A percentile compares a stretch with the other conserved stretches of the same genome.
Conservation (phyloP, 371 early-diverging fungal genomes). For the Batrachochytrium dendrobatidis region DNA sequence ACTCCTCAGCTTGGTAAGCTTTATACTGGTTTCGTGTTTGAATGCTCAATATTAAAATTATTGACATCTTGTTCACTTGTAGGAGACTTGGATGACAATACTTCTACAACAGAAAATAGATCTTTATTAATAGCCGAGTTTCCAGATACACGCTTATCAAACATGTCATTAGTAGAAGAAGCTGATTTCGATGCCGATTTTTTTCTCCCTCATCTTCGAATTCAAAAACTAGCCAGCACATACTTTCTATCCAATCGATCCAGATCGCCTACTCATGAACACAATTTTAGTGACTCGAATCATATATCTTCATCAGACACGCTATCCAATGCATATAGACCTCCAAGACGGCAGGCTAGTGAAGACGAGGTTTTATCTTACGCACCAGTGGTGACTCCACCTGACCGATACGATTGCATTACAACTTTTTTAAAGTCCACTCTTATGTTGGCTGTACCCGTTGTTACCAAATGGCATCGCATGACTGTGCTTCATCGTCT, state of each 20-base stretch:
- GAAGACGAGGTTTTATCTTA: not conserved
- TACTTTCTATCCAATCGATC: too few relatives aligned
- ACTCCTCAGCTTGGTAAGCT: not conserved
- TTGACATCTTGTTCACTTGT: conserved; percentile 5
- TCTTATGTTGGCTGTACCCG: not conserved
- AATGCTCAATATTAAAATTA: not conserved
- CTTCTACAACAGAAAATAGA: not conserved
- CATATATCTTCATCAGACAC: not conserved
- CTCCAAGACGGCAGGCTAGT: not conserved
- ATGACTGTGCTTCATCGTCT: conserved; percentile 11
- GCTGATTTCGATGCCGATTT: conserved; percentile 17
- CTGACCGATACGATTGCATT: not conserved
- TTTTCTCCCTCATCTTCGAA: conserved; percentile 12
- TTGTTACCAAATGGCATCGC: conserved; percentile 11
- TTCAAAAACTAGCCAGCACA: too few relatives aligned
- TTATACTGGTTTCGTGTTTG: not conserved
- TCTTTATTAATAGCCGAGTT: too few relatives aligned
- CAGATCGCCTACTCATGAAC: not conserved
- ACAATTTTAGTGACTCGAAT: conserved; percentile 1
- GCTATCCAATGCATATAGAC: not conserved
- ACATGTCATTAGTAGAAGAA: not conserved
- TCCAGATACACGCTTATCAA: not conserved
- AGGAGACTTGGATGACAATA: conserved; percentile 7
- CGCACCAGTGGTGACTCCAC: not conserved
- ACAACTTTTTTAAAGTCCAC: not conserved